Evolutionary conservation across 352 stramenopile genomes (phyloP), one percentile per base, ranked within the genome.

Genomic region (Phytophthora lateralis): DNA sequence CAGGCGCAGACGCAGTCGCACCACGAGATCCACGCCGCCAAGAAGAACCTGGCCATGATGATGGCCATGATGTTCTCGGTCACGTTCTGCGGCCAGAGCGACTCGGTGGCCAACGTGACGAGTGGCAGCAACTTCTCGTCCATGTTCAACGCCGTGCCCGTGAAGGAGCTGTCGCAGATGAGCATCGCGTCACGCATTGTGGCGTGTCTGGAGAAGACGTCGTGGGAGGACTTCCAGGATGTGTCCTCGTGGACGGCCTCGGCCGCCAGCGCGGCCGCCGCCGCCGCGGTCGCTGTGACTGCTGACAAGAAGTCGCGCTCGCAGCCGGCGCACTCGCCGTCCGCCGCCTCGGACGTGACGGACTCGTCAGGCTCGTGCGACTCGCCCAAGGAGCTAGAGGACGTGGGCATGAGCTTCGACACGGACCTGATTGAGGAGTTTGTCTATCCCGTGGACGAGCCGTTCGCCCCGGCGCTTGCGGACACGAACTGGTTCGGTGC

Each of bases 11-110:
- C 44, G n/a, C 72, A 80, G 39, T 65, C 67, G n/a, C 73, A 83
- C 49, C 78, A 85, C 41, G 85, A 93, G 61, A 88, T 93, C 54
- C 82, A 91, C 63, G 83, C 83, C 0, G 87, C 87, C 42, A 95
- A 95, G 76, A 94, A 94, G 72, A 95, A 95, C 65, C 48, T 95
- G 15, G 87, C 86, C 17, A 95, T 95, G 87, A 91, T 95, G 74
- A 92, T 92, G 67, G 87, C 85, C 7, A 86, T 95, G 67, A 92
- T 95, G 76, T 93, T 95, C 45, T 92, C 81, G 6, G 82, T 93
- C 37, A 91, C 80, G 14, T 93, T 93, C 57, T 93, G 90, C 49
- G 87, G 87, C 29, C 88, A 93, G 58, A 80, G 73, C 30, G 72
- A 87, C 18, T 78, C 75, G n/a, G 82, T 90, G 15, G 80, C 87